Evolutionary conservation across 1,284 basidiomycete genomes (phyloP).

Genomic region (Anthracocystis setariae): DNA sequence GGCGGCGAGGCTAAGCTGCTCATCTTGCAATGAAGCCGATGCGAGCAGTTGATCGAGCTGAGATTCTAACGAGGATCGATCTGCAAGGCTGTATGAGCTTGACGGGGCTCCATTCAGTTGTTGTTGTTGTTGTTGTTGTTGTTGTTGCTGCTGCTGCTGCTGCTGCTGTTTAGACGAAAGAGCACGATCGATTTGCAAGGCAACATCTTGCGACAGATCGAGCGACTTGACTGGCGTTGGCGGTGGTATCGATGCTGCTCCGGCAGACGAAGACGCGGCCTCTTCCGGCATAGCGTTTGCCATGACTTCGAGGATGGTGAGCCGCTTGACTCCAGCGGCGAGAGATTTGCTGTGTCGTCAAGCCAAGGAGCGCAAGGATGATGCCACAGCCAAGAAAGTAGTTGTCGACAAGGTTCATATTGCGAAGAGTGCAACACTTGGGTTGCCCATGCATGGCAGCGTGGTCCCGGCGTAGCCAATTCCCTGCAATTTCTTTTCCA

Average conservation of each 20-base stretch:
- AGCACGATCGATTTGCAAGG: slow-evolving; percentile 38
- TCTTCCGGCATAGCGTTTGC: slow-evolving; percentile 10
- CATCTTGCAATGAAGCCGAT: slow-evolving; percentile 11
- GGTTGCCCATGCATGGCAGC: slow-evolving; percentile 12
- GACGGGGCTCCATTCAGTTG: background rate
- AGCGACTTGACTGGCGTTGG: slow-evolving; percentile 11
- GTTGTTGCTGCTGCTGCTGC: too few species aligned
- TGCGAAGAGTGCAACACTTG: slow-evolving; percentile 15
- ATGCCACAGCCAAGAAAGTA: too few species aligned
- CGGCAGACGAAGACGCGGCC: background rate
- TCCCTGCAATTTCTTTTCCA: too few species aligned
- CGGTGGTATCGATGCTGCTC: slow-evolving; percentile 13
- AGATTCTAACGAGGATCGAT: slow-evolving; percentile 29
- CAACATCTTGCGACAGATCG: slow-evolving; percentile 29
- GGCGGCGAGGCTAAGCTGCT: slow-evolving; percentile 26
- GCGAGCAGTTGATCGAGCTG: slow-evolving; percentile 37
- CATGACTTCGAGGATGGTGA: slow-evolving; percentile 21
- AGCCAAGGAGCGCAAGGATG: background rate
- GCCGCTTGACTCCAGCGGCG: too few species aligned
- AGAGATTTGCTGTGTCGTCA: too few species aligned
- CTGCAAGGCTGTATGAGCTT: slow-evolving; percentile 14
- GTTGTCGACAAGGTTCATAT: background rate
- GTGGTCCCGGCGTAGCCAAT: slow-evolving; percentile 16
- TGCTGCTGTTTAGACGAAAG: slow-evolving; percentile 13
- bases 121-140: slow-evolving; percentile 13